phyloP scores from a whole-genome alignment of 2,329 filamentous ascomycete species.

The Xylariaceae sp. region DNA sequence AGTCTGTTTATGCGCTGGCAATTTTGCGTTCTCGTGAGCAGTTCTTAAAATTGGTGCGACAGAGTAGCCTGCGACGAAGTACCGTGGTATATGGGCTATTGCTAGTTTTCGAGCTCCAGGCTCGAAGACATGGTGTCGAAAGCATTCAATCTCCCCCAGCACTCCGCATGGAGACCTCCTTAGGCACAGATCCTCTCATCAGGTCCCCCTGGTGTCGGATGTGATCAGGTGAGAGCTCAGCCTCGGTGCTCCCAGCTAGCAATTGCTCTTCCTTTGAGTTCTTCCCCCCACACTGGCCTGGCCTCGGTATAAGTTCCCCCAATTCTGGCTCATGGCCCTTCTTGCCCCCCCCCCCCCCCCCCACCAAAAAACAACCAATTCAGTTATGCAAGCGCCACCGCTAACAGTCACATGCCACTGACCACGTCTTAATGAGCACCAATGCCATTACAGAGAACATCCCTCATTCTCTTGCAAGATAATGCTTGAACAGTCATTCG shows the following conservation, averaged over 20 bases:
- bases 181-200: no score
- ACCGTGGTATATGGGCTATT: neutral
- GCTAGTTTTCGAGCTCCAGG: neutral
- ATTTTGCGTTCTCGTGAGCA: constrained; percentile 29
- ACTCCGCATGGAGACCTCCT: neutral
- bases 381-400: constrained; percentile 26
- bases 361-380: constrained; percentile 20
- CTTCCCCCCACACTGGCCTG: constrained; percentile 21
- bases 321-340: neutral
- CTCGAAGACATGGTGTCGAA: no score
- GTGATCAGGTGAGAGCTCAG: constrained; percentile 30
- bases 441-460: constrained; percentile 21
- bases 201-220: constrained; percentile 21
- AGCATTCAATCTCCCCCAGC: neutral
- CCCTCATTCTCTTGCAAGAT: constrained; percentile 18
- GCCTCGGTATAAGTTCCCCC: constrained; percentile 12
- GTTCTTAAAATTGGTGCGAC: constrained; percentile 20
- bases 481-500: constrained; percentile 22
- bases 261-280: constrained; percentile 9
- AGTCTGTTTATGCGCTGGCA: constrained; percentile 29
- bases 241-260: constrained; percentile 26
- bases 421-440: constrained; percentile 23
- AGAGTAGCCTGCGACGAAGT: constrained; percentile 21
- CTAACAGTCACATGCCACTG: constrained; percentile 27
- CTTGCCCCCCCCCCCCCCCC: constrained; percentile 9